These are phyloP conservation scores for Schwanniomyces yamadae DNA, from an alignment of 805 yeast genomes.

Conservation along the genomic window DNA sequence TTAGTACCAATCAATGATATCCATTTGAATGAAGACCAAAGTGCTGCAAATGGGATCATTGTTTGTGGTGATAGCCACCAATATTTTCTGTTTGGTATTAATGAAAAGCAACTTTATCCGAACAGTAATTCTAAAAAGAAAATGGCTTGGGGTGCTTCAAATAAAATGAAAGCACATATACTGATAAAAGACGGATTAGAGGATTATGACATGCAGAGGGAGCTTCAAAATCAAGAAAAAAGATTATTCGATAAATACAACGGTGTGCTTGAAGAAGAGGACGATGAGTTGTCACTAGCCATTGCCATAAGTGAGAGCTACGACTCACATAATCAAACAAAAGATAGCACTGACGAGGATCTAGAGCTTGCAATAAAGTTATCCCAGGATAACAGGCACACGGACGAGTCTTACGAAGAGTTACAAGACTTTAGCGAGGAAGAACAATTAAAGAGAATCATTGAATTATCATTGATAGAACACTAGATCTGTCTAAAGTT, in stretches of 20 bases:
- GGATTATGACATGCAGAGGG: slow-evolving; percentile 33
- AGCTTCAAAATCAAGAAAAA: slow-evolving; percentile 19
- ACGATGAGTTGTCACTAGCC: slow-evolving; percentile 43
- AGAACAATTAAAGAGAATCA: slow-evolving; percentile 15
- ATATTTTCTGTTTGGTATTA: slow-evolving; percentile 47
- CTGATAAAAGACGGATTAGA: slow-evolving; percentile 34
- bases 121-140: slow-evolving; percentile 12
- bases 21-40: slow-evolving; percentile 23
- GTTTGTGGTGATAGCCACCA: slow-evolving; percentile 43
- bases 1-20: slow-evolving; percentile 26
- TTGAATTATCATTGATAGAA: slow-evolving; percentile 17
- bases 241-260: slow-evolving; percentile 44
- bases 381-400: slow-evolving; percentile 8
- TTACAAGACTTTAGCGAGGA: slow-evolving; percentile 16
- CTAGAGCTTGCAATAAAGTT: slow-evolving; percentile 22
- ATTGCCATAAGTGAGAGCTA: slow-evolving; percentile 39
- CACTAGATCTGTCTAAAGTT: too few species aligned
- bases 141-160: slow-evolving; percentile 18
- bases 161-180: slow-evolving; percentile 20
- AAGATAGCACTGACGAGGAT: slow-evolving; percentile 26
- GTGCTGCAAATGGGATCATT: slow-evolving; percentile 36
- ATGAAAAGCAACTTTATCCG: slow-evolving; percentile 2
- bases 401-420: slow-evolving; percentile 10
- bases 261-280: slow-evolving; percentile 38
- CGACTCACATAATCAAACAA: slow-evolving; percentile 4